These are phyloP conservation scores for Sicyos baderoa DNA, from an alignment of 306 rosid species.

Conservation along the genomic window DNA sequence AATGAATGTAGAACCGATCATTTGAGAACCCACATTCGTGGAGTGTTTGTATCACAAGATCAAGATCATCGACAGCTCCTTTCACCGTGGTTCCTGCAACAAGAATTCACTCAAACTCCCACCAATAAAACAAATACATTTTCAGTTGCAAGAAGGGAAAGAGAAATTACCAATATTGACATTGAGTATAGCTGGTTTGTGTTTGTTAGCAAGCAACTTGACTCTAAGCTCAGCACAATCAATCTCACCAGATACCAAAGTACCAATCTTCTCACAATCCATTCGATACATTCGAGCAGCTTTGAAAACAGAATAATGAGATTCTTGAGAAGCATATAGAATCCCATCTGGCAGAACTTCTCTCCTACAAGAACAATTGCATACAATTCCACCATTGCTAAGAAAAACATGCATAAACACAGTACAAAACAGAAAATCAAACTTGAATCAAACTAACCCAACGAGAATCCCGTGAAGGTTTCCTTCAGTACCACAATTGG, in stretches of 20 bases:
- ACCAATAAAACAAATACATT: constrained; percentile 1
- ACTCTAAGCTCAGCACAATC: constrained; percentile 44
- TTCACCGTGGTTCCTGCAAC: constrained; percentile 54
- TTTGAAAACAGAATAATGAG: constrained; percentile 72
- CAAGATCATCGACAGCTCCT: constrained; percentile 60
- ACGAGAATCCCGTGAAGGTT: constrained; percentile 82
- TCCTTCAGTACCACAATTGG: constrained; percentile 98
- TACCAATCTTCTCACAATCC: constrained; percentile 47
- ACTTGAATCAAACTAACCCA: constrained; percentile 36
- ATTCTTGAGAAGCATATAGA: constrained; percentile 52
- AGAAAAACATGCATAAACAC: not conserved
- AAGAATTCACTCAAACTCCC: not conserved
- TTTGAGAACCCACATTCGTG: constrained; percentile 41
- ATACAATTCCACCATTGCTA: not conserved
- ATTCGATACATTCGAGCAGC: constrained; percentile 69
- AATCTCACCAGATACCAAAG: constrained; percentile 57
- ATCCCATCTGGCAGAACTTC: constrained; percentile 57
- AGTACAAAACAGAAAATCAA: not conserved
- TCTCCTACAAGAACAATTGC: constrained; percentile 35
- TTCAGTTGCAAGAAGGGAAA: not conserved
- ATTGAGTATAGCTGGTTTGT: constrained; percentile 62
- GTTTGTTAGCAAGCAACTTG: constrained; percentile 36
- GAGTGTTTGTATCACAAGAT: constrained; percentile 45
- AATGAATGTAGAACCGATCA: constrained; percentile 59
- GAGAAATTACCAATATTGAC: constrained; percentile 47